phyloP scores from a whole-genome alignment of 192 early-diverging fungal species.

The Obelidium mucronatum region DNA sequence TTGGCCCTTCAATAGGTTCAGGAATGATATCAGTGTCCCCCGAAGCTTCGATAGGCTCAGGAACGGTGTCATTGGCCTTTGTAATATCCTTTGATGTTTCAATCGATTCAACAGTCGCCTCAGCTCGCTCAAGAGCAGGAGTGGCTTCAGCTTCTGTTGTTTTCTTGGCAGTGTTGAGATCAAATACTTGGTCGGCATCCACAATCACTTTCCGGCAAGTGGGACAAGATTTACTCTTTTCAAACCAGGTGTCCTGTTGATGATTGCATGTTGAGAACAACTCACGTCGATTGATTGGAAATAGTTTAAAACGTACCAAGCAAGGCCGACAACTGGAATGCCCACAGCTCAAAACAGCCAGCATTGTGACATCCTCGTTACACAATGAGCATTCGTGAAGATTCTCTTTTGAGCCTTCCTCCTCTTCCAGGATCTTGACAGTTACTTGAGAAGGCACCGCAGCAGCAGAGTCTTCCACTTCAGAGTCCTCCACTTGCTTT shows the following conservation, averaged over 20 bases:
- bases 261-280: background rate
- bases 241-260: slow-evolving; percentile 22
- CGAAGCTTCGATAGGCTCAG: background rate
- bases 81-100: too few species aligned
- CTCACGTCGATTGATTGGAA: background rate
- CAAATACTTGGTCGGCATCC: slow-evolving; percentile 18
- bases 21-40: background rate
- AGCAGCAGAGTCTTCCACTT: background rate
- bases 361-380: slow-evolving; percentile 20
- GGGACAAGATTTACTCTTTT: slow-evolving; percentile 23
- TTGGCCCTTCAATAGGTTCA: background rate
- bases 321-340: slow-evolving; percentile 29
- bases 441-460: background rate
- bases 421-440: background rate
- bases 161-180: background rate
- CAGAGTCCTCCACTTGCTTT: background rate
- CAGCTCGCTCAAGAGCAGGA: too few species aligned
- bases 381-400: slow-evolving; percentile 12
- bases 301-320: slow-evolving; percentile 3
- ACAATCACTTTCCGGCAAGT: slow-evolving; percentile 19
- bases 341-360: slow-evolving; percentile 28
- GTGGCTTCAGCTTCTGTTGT: background rate
- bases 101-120: too few species aligned
- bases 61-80: too few species aligned
- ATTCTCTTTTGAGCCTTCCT: background rate